Conservation (phyloP, 1,139 yeast species). For the Kazachstania sp. region DNA sequence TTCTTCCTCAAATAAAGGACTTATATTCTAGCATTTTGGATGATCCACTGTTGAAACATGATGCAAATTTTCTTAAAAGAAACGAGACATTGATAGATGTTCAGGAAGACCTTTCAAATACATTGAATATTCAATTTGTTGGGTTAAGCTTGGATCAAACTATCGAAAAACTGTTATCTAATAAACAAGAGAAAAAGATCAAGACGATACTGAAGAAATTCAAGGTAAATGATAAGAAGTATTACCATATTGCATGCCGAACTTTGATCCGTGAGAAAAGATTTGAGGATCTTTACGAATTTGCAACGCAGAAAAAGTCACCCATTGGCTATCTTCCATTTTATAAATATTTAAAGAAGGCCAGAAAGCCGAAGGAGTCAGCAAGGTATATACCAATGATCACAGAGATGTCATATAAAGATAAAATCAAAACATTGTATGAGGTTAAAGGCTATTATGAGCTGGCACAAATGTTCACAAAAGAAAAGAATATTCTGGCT, state of each 20-base stretch:
- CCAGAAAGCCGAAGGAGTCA: slow-evolving; percentile 24
- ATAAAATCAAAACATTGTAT: slow-evolving; percentile 20
- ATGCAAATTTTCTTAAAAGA: slow-evolving; percentile 35
- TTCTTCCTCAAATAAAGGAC: slow-evolving; percentile 27
- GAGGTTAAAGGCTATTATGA: slow-evolving; percentile 23
- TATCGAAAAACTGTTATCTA: slow-evolving; percentile 42
- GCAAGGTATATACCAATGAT: slow-evolving; percentile 23
- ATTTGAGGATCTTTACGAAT: slow-evolving; percentile 52
- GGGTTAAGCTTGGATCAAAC: slow-evolving; percentile 50
- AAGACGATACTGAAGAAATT: slow-evolving; percentile 50
- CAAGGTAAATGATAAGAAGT: slow-evolving; percentile 54
- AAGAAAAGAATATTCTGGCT: slow-evolving; percentile 23
- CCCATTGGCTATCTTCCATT: slow-evolving; percentile 71
- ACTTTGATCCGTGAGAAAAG: slow-evolving; percentile 45
- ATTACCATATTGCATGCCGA: slow-evolving; percentile 54
- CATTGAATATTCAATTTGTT: slow-evolving; percentile 49
- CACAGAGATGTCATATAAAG: slow-evolving; percentile 19
- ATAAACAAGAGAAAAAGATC: slow-evolving; percentile 56
- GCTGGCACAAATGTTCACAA: slow-evolving; percentile 24
- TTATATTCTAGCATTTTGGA: slow-evolving; percentile 17
- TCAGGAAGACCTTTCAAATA: slow-evolving; percentile 47
- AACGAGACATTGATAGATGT: slow-evolving; percentile 45
- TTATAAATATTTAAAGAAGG: slow-evolving; percentile 26
- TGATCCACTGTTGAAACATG: slow-evolving; percentile 23
- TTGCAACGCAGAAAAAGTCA: slow-evolving; percentile 44